Base-by-base conservation (phyloP, 345 rosid genomes). In the Mallotus nudiflorus region DNA sequence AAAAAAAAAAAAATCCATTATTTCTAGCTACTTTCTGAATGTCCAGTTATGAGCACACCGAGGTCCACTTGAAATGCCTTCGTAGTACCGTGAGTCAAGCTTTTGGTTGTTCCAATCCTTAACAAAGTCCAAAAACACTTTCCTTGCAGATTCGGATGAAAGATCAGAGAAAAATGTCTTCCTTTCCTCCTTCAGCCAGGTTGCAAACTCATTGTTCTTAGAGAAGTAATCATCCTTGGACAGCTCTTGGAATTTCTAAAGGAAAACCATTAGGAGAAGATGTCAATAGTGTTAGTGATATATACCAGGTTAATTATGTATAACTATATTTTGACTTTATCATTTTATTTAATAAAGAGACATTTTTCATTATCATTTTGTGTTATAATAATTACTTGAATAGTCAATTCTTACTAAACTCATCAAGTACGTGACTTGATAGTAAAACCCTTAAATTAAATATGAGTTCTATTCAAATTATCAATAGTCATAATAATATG, bases 171-270 rank as follows among this genome's bases (percentile, higher is more conserved):
- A 94, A 74, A 87, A 94, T 27, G 82, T 60, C n/a, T 75, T 74
- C 44, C 85, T 91, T 80, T 91, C 81, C 69, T 94, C 98, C 84
- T 81, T 87, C 69, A 94, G 84, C 98, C 97, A 94, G 48, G 95
- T 86, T 16, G 96, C 85, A 65, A 91, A 94, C 80, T 94, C 98
- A 6, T 88, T 91, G 60, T 88, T 94, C 88, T 91, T 94, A 8
- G 87, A 75, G 80, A 87, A 91, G 85, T 94, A 94, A 84, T 94
- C 96, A 14, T 91, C 98, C 0, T 51, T 77, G 4, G 96, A 80
- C 45, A 94, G 80, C 88, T 89, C 90, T 68, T 78, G 83, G 67
- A 91, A 53, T 75, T 84, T 84, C 96, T 91, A 83, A 49, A 69
- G 51, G 62, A 56, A 35, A 74, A 69, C 40, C 52, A 33, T 14